Evolutionary conservation across 2,329 filamentous ascomycete genomes (phyloP), one percentile per base, ranked within the genome.

Genomic region (Phialocephala subalpina): DNA sequence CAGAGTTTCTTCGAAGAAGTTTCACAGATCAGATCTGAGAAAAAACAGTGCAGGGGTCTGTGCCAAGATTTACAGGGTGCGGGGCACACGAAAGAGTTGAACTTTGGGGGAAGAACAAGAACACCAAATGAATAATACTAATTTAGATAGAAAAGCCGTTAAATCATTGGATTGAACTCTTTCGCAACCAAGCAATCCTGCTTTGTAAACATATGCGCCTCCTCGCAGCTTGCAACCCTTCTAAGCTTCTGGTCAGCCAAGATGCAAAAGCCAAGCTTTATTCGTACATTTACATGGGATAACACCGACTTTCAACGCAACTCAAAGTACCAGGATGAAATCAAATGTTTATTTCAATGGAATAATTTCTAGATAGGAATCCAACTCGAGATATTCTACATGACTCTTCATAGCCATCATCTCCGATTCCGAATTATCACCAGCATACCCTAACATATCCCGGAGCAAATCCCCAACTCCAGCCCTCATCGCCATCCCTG

Each of bases 1-100:
- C 16, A 20, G 58, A 33, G 20, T 16, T 45, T 18, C 22, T 56
- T 33, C 49, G 42, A n/a, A 57, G 55, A 63, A 59, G 60, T 68
- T 64, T 62, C 58, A 61, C 7, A n/a, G 27, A 49, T 57, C 38
- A 38, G 55, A 57, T 57, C 18, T 57, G 55, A 38, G n/a, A 12
- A 11, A 2, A 16, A 22, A 22, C 38, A 3, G 7, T 16, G 29
- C 9, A 22, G 25, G 55, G 52, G 25, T 56, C 52, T 12, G 22
- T 3, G 52, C 52, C 52, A 56, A 56, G 52, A 35, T 1, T 6
- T 16, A 42, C 16, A n/a, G 27, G 27, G 12, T 33, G 6, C 8
- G 9, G 25, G 20, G 11, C 14, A 55, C 3, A 5, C 45, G n/a
- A 49, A 20, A 22, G 20, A n/a, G 4, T 33, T 49, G 45, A 27